Percentiles rank a stretch among this genome's conserved stretches.
phyloP scores from a whole-genome alignment of 257 asterid species.

The Gardenia jasminoides region DNA sequence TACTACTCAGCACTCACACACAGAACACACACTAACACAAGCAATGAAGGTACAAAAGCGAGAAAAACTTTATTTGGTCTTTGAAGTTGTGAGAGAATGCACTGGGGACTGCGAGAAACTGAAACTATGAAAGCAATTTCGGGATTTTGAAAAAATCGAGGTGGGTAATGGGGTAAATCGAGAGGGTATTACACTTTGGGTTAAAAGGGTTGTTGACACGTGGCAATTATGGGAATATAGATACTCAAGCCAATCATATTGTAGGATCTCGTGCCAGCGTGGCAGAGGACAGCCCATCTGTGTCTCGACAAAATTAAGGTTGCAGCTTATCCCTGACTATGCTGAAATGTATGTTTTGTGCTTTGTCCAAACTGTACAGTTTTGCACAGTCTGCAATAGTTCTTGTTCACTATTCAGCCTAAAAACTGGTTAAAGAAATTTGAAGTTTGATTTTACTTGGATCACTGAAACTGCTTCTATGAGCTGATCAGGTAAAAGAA shows the following conservation, averaged over 20 bases:
- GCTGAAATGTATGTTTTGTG: constrained; percentile 17
- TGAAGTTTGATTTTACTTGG: neutral
- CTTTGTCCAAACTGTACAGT: constrained; percentile 22
- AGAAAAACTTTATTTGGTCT: neutral
- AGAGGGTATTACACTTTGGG: constrained; percentile 42
- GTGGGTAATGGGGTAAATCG: constrained; percentile 39
- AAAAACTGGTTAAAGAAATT: neutral
- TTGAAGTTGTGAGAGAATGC: neutral
- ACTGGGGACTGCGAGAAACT: constrained; percentile 12
- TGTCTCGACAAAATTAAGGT: constrained; percentile 87
- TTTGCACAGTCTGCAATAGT: constrained; percentile 4
- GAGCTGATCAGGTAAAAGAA: neutral
- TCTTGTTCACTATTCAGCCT: constrained; percentile 3
- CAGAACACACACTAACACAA: constrained; percentile 15
- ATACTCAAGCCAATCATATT: constrained; percentile 59
- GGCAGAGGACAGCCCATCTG: constrained; percentile 69
- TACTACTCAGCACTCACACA: constrained; percentile 18
- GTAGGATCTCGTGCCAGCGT: constrained; percentile 74
- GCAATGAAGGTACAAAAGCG: constrained; percentile 3
- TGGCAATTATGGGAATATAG: constrained; percentile 24
- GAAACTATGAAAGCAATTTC: constrained; percentile 42
- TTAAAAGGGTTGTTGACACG: constrained; percentile 30
- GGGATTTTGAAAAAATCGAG: constrained; percentile 79
- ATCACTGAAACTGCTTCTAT: neutral
- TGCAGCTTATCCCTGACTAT: constrained; percentile 33